Percentiles rank a stretch among this genome's conserved stretches.
Evolutionary conservation across 1,284 basidiomycete species (phyloP).

Genomic region (Kwoniella shivajii): DNA sequence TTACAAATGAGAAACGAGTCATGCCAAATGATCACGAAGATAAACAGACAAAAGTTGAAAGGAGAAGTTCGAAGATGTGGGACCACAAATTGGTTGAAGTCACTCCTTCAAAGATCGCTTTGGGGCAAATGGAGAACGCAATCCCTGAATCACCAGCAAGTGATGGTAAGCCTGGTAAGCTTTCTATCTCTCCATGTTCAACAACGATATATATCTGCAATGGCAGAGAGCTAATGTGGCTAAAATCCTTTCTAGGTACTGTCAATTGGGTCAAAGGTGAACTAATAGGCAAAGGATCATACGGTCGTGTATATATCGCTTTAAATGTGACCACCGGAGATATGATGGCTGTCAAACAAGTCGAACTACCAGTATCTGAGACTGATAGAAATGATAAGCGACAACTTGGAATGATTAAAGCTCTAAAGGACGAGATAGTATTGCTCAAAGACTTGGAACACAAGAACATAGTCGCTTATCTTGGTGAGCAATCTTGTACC

Average conservation of each 20-base stretch:
- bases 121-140: slow-evolving; percentile 56
- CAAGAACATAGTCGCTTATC: slow-evolving; percentile 94
- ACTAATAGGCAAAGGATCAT: slow-evolving; percentile 94
- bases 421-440: slow-evolving; percentile 91
- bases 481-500: no score
- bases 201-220: no score
- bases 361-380: slow-evolving; percentile 87
- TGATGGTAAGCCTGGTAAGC: slow-evolving; percentile 57
- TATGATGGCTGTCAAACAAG: slow-evolving; percentile 99
- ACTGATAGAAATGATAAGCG: slow-evolving; percentile 86
- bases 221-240: no score
- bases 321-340: slow-evolving; percentile 98
- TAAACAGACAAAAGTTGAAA: slow-evolving; percentile 54
- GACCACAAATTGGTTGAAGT: slow-evolving; percentile 92
- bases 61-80: slow-evolving; percentile 75
- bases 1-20: not conserved
- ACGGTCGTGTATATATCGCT: slow-evolving; percentile 93
- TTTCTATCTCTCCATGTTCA: slow-evolving; percentile 3
- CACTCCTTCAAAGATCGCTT: slow-evolving; percentile 62
- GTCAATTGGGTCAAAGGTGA: slow-evolving; percentile 99
- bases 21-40: slow-evolving; percentile 53
- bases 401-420: slow-evolving; percentile 83
- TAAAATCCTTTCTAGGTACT: slow-evolving; percentile 62
- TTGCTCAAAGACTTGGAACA: slow-evolving; percentile 96
- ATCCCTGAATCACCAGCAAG: slow-evolving; percentile 38